These are phyloP conservation scores for Amphicarpaea edgeworthii DNA, from an alignment of 306 rosid species.

Conservation along the genomic window DNA sequence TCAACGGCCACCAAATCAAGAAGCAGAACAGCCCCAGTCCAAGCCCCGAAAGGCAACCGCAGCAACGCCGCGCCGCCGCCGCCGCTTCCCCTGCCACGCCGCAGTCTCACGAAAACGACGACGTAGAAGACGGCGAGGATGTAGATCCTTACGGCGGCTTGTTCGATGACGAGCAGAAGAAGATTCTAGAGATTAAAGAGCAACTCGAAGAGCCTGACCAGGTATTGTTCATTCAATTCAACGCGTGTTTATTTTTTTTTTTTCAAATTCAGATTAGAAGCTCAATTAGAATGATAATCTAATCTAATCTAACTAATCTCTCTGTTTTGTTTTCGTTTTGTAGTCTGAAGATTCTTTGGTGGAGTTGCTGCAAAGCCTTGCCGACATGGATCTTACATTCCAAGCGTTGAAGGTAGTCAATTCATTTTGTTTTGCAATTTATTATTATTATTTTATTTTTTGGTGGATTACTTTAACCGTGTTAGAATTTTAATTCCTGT, in stretches of 20 bases:
- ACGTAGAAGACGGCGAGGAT: constrained; percentile 34
- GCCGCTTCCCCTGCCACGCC: constrained; percentile 75
- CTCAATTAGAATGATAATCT: too few relatives aligned
- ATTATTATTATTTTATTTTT: background rate
- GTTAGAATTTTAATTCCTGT: constrained; percentile 33
- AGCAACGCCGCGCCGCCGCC: constrained; percentile 4
- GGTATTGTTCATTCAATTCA: constrained; percentile 51
- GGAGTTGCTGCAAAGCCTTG: constrained; percentile 85
- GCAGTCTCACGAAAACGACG: constrained; percentile 55
- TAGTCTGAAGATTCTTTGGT: constrained; percentile 82
- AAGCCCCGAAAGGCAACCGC: constrained; percentile 38
- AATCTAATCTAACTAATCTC: too few relatives aligned
- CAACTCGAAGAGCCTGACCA: constrained; percentile 81
- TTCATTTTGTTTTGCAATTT: background rate
- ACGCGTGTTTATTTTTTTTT: background rate
- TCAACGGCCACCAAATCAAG: constrained; percentile 41
- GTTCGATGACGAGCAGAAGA: constrained; percentile 88
- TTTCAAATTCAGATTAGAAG: background rate
- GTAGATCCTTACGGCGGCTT: constrained; percentile 76
- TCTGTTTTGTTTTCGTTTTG: background rate
- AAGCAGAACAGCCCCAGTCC: constrained; percentile 45
- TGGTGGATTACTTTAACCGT: background rate
- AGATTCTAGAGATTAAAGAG: constrained; percentile 82
- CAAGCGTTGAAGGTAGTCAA: constrained; percentile 87
- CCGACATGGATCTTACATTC: constrained; percentile 96